Evolutionary conservation across 192 early-diverging fungal species (phyloP), one percentile per base, ranked within the genome.

Genomic region (Borealophlyctis nickersoniae): DNA sequence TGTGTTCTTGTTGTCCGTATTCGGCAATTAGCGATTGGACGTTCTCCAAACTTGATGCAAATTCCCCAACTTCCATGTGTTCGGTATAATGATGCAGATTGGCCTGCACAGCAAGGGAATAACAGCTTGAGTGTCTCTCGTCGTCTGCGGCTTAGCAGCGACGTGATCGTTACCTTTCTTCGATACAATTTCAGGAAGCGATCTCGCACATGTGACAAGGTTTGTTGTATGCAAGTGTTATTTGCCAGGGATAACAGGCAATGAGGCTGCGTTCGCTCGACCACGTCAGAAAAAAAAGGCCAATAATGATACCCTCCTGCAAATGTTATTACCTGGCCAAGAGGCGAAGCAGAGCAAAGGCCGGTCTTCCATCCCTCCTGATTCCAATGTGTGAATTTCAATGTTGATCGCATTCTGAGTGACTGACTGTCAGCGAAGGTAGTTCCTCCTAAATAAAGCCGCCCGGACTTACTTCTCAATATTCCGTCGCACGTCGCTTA

Each of bases 291-390:
- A n/a, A n/a, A n/a, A n/a, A n/a, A n/a, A n/a, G n/a, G n/a, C n/a
- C n/a, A n/a, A n/a, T n/a, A n/a, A n/a, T n/a, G n/a, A n/a, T n/a
- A n/a, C n/a, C n/a, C n/a, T n/a, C n/a, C n/a, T 72, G 24, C 23
- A 34, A 13, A 33, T 11, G 58, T 28, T 28, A 56, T 49, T 22
- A 81, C 74, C 58, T 84, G 82, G n/a, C 76, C 75, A 1, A 86
- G 27, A 9, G 83, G 73, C 14, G 84, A 73, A 23, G 69, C 58
- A 11, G 63, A 54, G 67, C 84, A 85, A 28, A 85, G 59, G 2
- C 84, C 82, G 3, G 78, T 83, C 56, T 86, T 86, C 84, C 84
- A 86, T 23, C 62, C 76, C n/a, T 84, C 77, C 36, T 30, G 30
- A 59, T 86, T 86, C 83, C 83, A 86, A 22, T n/a, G 11, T 35